These are phyloP conservation scores for Pythium inflatum DNA, from an alignment of 352 stramenopile species.

Conservation along the genomic window DNA sequence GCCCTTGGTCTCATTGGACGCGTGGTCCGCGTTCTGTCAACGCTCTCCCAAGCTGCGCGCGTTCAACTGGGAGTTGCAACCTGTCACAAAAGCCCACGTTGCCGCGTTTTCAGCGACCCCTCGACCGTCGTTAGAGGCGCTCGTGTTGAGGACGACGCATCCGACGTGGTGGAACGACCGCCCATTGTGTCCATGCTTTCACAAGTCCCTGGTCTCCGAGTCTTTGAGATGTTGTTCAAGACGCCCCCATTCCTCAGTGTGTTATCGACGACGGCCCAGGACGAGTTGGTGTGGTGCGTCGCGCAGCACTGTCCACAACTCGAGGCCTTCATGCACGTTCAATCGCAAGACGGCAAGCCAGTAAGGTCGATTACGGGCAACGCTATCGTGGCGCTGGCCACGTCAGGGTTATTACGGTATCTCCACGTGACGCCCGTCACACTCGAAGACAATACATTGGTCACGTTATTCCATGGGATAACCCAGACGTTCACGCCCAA, in stretches of 20 bases:
- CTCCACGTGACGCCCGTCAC: not conserved
- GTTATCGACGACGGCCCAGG: not conserved
- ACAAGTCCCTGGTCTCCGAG: not conserved
- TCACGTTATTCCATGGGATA: not conserved
- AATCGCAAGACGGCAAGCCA: not conserved
- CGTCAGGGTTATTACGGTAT: not conserved
- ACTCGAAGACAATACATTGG: not conserved
- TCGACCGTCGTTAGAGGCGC: not conserved
- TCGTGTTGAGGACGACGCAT: not conserved
- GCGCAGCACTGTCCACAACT: not conserved
- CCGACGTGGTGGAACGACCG: not conserved
- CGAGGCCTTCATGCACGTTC: not conserved
- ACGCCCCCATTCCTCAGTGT: not conserved
- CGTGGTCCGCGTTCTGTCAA: conserved; percentile 3
- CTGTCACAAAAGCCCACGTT: not conserved
- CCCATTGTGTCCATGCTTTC: not conserved
- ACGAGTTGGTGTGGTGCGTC: not conserved
- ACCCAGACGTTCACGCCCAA: not conserved
- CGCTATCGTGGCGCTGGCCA: not conserved
- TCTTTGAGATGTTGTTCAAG: not conserved
- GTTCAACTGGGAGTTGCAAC: not conserved
- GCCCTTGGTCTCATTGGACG: not conserved
- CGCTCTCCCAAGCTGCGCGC: not conserved
- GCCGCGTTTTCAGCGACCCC: not conserved
- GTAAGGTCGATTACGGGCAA: not conserved